Evolutionary conservation across 352 stramenopile species (phyloP).

Genomic region (Phytophthora cactorum): DNA sequence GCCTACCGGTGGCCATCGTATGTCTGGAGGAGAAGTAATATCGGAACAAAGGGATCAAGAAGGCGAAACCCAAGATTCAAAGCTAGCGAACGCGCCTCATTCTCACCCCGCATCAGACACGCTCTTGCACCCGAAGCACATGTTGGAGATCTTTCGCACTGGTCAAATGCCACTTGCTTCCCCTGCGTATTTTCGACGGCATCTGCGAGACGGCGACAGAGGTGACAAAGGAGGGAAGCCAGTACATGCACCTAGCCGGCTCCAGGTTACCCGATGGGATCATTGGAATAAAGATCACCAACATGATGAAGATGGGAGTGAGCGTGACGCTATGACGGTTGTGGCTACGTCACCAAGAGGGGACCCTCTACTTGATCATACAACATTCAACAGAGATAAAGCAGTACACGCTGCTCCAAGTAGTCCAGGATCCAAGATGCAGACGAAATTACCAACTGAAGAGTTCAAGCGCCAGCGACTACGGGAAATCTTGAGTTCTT

Average conservation of each 20-base stretch:
- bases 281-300: conserved; percentile 41
- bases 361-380: neutral
- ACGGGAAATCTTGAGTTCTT: conserved; percentile 65
- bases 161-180: conserved; percentile 75
- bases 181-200: conserved; percentile 54
- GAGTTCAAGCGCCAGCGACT: conserved; percentile 64
- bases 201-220: conserved; percentile 41
- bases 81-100: neutral
- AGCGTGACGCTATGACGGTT: conserved; percentile 24
- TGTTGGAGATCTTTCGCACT: conserved; percentile 74
- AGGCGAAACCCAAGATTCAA: neutral
- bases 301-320: conserved; percentile 28
- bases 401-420: neutral
- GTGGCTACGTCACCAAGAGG: conserved; percentile 14
- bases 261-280: conserved; percentile 45
- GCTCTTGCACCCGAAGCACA: conserved; percentile 64
- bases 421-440: conserved; percentile 3
- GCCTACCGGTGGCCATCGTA: conserved; percentile 17
- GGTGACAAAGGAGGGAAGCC: conserved; percentile 2
- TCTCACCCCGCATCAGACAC: conserved; percentile 27
- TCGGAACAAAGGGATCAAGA: conserved; percentile 12
- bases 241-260: conserved; percentile 23
- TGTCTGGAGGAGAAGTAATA: conserved; percentile 13
- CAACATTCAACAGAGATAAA: neutral
- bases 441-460: conserved; percentile 6